A percentile compares a stretch with the other conserved stretches of the same genome.
phyloP scores from a whole-genome alignment of 257 asterid genomes.

The Solanum virginianum region DNA sequence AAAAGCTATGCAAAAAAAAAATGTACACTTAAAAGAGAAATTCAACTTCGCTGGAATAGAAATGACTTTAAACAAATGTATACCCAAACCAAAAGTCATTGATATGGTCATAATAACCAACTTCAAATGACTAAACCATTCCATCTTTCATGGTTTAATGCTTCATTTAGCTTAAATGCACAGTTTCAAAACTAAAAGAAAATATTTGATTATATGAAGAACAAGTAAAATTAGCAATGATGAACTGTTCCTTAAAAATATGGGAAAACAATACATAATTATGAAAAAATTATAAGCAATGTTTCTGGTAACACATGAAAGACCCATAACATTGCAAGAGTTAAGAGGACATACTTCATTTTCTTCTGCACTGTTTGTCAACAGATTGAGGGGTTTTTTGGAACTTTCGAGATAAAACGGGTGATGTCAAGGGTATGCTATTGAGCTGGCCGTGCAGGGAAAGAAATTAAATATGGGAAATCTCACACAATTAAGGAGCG shows the following conservation, averaged over 20 bases:
- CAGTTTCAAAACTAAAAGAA: background rate
- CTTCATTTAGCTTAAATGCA: background rate
- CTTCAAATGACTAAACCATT: background rate
- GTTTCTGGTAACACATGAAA: background rate
- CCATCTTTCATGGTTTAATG: background rate
- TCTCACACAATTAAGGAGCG: background rate
- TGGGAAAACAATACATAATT: background rate
- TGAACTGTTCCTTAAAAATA: background rate
- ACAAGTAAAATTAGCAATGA: background rate
- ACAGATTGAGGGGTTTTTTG: background rate
- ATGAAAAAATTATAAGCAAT: background rate
- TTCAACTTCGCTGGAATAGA: background rate
- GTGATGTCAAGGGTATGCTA: background rate
- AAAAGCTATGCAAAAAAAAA: background rate
- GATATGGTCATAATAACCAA: background rate
- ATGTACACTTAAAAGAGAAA: background rate
- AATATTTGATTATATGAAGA: background rate
- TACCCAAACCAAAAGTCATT: background rate
- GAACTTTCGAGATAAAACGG: background rate
- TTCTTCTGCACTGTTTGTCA: background rate
- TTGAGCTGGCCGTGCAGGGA: background rate
- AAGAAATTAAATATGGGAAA: background rate
- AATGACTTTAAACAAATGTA: background rate
- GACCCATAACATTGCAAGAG: background rate
- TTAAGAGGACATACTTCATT: background rate